Evolutionary conservation across 495 filamentous ascomycete species (phyloP).

Genomic region (Xylaria flabelliformis): DNA sequence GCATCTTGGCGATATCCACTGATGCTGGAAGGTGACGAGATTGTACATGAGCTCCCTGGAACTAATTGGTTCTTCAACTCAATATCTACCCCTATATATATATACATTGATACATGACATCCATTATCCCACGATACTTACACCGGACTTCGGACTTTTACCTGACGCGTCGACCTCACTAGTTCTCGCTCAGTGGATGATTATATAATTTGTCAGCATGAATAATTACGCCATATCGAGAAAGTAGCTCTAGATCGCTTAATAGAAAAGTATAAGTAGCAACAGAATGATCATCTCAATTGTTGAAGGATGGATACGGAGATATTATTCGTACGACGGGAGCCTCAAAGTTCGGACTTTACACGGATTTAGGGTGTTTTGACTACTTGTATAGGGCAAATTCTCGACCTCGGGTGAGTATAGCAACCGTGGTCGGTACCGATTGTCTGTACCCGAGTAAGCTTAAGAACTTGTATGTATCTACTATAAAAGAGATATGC

Average conservation of each 20-base stretch:
- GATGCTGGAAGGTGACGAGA: not conserved
- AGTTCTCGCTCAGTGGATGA: not conserved
- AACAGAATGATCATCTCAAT: not conserved
- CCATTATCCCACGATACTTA: not conserved
- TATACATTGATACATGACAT: not conserved
- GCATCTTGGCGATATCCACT: not conserved
- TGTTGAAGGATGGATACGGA: not conserved
- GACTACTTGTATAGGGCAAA: not conserved
- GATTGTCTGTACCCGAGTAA: not conserved
- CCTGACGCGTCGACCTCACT: not conserved
- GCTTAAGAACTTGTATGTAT: not conserved
- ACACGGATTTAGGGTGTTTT: not conserved
- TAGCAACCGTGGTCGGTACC: not conserved
- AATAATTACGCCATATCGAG: not conserved
- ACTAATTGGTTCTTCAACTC: not conserved
- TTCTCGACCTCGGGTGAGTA: not conserved
- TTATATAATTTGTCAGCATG: not conserved
- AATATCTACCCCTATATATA: not conserved
- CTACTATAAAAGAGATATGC: not conserved
- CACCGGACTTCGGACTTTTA: slow-evolving; percentile 2
- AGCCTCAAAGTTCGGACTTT: not conserved
- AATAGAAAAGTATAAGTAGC: not conserved
- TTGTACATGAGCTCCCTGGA: not conserved
- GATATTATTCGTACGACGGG: not conserved
- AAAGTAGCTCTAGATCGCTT: not conserved